phyloP scores from a whole-genome alignment of 257 asterid genomes.

The Forsythia viridissima region DNA sequence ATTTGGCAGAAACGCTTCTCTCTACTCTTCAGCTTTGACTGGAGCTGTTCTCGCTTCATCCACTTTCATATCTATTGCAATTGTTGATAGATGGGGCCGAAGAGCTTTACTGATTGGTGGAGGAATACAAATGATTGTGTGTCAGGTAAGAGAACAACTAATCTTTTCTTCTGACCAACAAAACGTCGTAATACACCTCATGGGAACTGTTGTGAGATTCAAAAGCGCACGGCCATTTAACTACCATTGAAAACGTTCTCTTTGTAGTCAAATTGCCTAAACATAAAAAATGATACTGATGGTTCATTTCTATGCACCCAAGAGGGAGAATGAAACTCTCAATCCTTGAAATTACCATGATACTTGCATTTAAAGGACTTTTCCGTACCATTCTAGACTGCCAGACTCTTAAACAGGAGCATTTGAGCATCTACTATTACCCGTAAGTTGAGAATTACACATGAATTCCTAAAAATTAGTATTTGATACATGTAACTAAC shows the following conservation, averaged over 20 bases:
- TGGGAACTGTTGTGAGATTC: not conserved
- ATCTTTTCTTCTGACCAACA: not conserved
- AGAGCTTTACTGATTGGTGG: conserved; percentile 63
- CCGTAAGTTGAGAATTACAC: not conserved
- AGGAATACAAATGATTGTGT: conserved; percentile 68
- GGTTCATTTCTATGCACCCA: not conserved
- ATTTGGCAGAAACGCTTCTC: conserved; percentile 56
- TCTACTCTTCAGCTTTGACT: conserved; percentile 77
- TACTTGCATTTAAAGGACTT: not conserved
- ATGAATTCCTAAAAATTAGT: not conserved
- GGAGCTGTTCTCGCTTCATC: conserved; percentile 78
- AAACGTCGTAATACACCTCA: not conserved
- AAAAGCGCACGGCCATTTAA: not conserved
- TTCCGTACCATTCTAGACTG: not conserved
- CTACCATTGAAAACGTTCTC: not conserved
- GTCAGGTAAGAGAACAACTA: conserved; percentile 46
- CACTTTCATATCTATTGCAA: conserved; percentile 66
- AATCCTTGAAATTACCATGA: not conserved
- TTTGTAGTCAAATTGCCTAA: not conserved
- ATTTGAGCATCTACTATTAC: not conserved
- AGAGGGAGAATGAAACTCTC: not conserved
- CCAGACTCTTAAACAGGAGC: not conserved
- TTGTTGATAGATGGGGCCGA: conserved; percentile 70
- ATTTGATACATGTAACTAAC: not conserved
- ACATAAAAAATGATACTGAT: not conserved